These are phyloP conservation scores for Pythium sukuiense DNA, from an alignment of 352 stramenopile genomes.

Conservation along the genomic window DNA sequence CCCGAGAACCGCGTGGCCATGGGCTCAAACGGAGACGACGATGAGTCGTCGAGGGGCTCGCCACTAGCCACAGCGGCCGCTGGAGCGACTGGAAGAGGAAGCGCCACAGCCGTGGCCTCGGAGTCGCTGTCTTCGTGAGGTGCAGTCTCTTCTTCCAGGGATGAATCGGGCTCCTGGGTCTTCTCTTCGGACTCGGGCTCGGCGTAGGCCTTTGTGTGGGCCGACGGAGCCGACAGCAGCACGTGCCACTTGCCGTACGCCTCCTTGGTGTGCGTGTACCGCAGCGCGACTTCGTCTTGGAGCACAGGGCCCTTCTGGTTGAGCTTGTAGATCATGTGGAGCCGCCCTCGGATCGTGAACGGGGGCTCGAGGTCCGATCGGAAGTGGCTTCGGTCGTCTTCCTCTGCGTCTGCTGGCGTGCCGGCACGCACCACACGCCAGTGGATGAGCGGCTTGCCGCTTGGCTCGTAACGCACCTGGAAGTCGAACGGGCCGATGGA, in stretches of 20 bases:
- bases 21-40: conserved; percentile 20
- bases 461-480: conserved; percentile 46
- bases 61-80: too few species aligned
- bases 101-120: not conserved
- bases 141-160: conserved; percentile 13
- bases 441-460: conserved; percentile 35
- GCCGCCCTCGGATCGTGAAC: conserved; percentile 23
- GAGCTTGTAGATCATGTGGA: conserved; percentile 15
- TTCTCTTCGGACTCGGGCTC: conserved; percentile 29
- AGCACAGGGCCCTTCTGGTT: conserved; percentile 2
- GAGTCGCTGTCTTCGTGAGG: conserved; percentile 2
- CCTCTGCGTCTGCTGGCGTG: conserved; percentile 6
- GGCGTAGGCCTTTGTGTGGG: not conserved
- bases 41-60: not conserved
- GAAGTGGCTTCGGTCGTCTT: conserved; percentile 13
- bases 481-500: conserved; percentile 33
- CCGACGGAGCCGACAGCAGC: conserved; percentile 9
- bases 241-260: conserved; percentile 22
- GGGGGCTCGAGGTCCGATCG: not conserved
- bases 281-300: conserved; percentile 6
- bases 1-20: conserved; percentile 31
- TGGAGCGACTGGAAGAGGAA: not conserved
- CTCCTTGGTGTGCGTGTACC: conserved; percentile 18
- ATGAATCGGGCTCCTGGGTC: conserved; percentile 19
- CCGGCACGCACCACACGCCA: conserved; percentile 43